These are phyloP conservation scores for Skeletonema tropicum DNA, from an alignment of 108 stramenopile species.

Conservation along the genomic window DNA sequence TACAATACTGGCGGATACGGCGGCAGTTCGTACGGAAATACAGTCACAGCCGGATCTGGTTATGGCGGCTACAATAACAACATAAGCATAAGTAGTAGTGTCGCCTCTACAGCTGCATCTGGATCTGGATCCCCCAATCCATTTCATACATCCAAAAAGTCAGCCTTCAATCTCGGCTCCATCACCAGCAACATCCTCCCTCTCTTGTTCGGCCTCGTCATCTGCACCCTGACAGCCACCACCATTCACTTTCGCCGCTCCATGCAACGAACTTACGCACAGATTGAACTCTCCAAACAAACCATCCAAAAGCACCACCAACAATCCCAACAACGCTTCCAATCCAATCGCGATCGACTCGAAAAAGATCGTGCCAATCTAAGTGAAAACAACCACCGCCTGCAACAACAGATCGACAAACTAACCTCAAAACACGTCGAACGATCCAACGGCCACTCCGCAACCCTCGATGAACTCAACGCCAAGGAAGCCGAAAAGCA, in stretches of 20 bases:
- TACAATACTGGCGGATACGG: no score
- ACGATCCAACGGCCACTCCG: not conserved
- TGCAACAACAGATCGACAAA: not conserved
- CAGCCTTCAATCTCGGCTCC: not conserved
- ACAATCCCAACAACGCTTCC: not conserved
- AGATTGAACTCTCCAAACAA: not conserved
- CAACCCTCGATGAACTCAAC: not conserved
- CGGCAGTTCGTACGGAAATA: not conserved
- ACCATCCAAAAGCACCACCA: not conserved
- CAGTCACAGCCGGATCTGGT: not conserved
- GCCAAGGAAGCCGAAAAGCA: not conserved
- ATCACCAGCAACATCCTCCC: conserved; percentile 9
- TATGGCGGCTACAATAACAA: not conserved
- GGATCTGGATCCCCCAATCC: not conserved
- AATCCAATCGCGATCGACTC: not conserved
- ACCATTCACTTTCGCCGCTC: not conserved
- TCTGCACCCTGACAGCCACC: not conserved
- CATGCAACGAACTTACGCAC: not conserved
- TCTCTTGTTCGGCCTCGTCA: not conserved
- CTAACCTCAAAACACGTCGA: not conserved
- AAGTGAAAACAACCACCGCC: not conserved
- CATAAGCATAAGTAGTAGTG: no score
- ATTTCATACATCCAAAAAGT: not conserved
- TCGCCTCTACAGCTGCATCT: not conserved
- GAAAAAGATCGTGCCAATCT: not conserved